A percentile compares a stretch with the other conserved stretches of the same genome.
These are phyloP conservation scores for Poteriospumella lacustris DNA, from an alignment of 108 stramenopile species.

Conservation along the genomic window DNA sequence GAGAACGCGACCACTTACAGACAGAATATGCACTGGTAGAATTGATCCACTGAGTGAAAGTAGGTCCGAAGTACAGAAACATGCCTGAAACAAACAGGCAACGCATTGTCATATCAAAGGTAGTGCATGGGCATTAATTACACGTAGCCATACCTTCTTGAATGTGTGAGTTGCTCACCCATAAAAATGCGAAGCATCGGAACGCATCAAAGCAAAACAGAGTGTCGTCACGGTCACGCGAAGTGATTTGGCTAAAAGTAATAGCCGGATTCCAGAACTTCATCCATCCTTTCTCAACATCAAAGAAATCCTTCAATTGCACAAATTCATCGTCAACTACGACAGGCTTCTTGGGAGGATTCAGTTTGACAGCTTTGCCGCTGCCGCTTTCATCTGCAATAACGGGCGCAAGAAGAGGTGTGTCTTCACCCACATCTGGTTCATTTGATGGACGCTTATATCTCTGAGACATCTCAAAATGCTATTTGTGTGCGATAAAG, in stretches of 20 bases:
- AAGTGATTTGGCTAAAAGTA: not conserved
- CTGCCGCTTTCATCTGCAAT: not conserved
- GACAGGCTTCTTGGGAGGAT: not conserved
- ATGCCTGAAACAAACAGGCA: too few species aligned
- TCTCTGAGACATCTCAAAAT: too few species aligned
- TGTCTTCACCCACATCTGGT: not conserved
- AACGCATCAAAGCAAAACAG: not conserved
- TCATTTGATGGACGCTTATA: not conserved
- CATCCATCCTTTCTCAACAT: not conserved
- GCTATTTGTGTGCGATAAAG: too few species aligned
- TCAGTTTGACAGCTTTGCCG: not conserved
- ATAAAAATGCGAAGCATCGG: not conserved
- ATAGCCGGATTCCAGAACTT: not conserved
- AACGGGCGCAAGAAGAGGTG: not conserved
- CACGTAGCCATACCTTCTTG: not conserved
- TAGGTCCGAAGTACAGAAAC: too few species aligned
- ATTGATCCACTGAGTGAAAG: too few species aligned
- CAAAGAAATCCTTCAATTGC: not conserved
- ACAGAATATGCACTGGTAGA: too few species aligned
- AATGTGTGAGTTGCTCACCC: not conserved
- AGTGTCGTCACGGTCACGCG: not conserved
- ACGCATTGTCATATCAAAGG: too few species aligned
- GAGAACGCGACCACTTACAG: too few species aligned
- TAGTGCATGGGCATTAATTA: too few species aligned
- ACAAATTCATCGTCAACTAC: not conserved